Conservation (phyloP, 192 early-diverging fungal species). For the Coemansia sp. region DNA sequence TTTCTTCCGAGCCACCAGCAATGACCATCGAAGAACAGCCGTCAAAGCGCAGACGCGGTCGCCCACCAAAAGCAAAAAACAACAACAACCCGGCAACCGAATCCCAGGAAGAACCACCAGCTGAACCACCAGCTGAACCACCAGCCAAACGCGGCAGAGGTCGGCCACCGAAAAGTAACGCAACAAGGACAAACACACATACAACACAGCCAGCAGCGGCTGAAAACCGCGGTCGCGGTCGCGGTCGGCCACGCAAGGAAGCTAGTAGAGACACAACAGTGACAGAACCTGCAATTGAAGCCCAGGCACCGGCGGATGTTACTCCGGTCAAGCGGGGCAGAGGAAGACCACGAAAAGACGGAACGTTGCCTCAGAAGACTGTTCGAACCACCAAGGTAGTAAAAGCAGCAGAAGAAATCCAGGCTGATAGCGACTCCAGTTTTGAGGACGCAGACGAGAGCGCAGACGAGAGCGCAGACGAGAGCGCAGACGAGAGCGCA, state of each 20-base stretch:
- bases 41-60: constrained; percentile 4
- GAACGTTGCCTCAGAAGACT: not conserved
- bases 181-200: not conserved
- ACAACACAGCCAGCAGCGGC: not conserved
- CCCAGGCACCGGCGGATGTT: not conserved
- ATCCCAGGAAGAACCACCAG: not conserved
- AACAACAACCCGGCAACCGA: not conserved
- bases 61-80: not conserved
- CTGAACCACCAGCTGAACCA: not conserved
- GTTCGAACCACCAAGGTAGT: not conserved
- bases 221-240: not conserved
- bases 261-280: not conserved
- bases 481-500: not conserved
- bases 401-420: not conserved
- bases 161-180: constrained; percentile 4
- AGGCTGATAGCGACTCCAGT: not conserved
- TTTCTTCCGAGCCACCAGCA: not conserved
- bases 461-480: not conserved
- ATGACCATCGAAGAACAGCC: not conserved
- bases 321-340: not conserved
- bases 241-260: too few relatives aligned
- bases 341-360: constrained; percentile 1
- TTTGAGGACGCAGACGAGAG: not conserved
- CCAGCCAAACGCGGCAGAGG: constrained; percentile 13
- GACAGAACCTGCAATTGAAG: not conserved